Evolutionary conservation across 129 eudicot species (phyloP), one percentile per base, ranked within the genome.

Genomic region (Gnaphalium uliginosum): DNA sequence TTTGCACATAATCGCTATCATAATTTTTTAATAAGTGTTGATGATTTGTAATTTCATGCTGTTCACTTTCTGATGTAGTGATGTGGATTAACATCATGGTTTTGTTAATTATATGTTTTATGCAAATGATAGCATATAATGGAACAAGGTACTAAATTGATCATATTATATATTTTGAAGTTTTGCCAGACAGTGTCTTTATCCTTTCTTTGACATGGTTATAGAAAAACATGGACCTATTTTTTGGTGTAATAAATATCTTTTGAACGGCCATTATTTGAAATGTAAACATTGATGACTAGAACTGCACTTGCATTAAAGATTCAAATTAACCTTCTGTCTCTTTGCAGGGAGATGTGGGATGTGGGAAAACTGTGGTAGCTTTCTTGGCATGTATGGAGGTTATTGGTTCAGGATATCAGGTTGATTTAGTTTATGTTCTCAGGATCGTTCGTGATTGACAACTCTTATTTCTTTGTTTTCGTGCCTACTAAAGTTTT

Each of bases 331-430:
- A 60, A 67, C 19, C 41, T 56, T 19, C 19, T 33, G 51, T 56
- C 43, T 79, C 50, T 80, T 74, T 48, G 51, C 89, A 95, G 99
- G 99, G 97, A 79, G 99, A 95, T 84, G 99, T 95, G 81, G 99
- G 99, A 63, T 95, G 99, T 82, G 99, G 99, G 43, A 95, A 95
- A 83, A 95, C 99, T 56, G 92, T 89, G 78, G 99, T 95, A 33
- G 97, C 99, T 60, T 91, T 91, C 85, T 87, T 95, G 87, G 97
- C 94, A 4, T 95, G 99, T 85, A 87, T 95, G 97, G 99, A 95
- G 77, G 99, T 95, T 61, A 83, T 94, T 72, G 94, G 94, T 68
- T 87, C 87, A 21, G 99, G 99, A 71, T 89, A 85, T 84, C 99
- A 95, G 97, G 99, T 90, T 66, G n/a, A n/a, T 71, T 27, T 59